Base-by-base conservation (phyloP, 2,329 filamentous ascomycete species). In the Fusarium keratoplasticum region DNA sequence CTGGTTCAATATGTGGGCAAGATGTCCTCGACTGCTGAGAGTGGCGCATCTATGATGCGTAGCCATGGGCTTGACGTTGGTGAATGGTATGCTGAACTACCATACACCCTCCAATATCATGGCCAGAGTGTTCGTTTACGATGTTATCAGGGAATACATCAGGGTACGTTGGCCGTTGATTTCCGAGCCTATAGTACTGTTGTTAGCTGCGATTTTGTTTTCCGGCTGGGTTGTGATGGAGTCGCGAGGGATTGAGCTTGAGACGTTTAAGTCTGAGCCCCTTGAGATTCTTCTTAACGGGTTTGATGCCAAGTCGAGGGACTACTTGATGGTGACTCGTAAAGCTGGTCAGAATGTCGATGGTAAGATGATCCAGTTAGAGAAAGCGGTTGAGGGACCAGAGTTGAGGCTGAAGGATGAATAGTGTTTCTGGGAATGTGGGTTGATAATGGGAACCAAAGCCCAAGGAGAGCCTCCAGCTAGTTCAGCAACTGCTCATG, bases 1-100 rank as follows among this genome's bases (percentile, higher is more conserved):
- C 7, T 66, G n/a, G 42, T 66, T 18, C 25, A 47, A 18, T 66
- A 66, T 25, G 20, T 40, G 22, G 64, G 64, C 13, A 31, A 47
- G 3, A 38, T 57, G 13, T n/a, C 57, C 18, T 22, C 14, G n/a
- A 18, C 33, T 1, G 13, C 16, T 2, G 18, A 31, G 6, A 13
- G 13, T 13, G 6, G 14, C 18, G 54, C 63, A 18, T 33, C 13
- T 8, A 40, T 65, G 6, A 14, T 44, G 18, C 42, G 31, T 27
- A 50, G n/a, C 16, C 33, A 16, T 5, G 25, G n/a, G 14, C 22
- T 61, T 1, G 29, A 61, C 10, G 35, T 50, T 20, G 59, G 40
- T 14, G 16, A 35, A 35, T 61, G 38, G 38, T 27, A 33, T 33
- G n/a, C n/a, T n/a, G n/a, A n/a, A n/a, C n/a, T n/a, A n/a, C n/a